Evolutionary conservation across 2,329 filamentous ascomycete species (phyloP), one percentile per base, ranked within the genome.

Genomic region (Neurospora sp.): DNA sequence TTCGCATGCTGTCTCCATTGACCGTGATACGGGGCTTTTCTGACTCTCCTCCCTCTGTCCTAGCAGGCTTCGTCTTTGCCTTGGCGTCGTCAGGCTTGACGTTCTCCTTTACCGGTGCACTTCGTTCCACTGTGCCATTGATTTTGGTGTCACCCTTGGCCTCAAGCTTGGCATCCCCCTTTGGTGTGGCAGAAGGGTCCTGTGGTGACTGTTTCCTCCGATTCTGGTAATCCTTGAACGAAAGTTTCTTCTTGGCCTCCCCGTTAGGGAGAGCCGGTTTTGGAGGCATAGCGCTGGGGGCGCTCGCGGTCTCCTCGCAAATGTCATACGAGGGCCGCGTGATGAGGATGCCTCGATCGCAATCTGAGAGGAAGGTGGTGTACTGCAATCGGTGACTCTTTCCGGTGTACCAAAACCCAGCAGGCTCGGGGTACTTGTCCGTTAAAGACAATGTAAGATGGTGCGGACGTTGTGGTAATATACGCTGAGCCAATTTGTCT

Each of bases 141-240:
- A 36, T 68, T 36, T 68, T 75, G 19, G 71, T 62, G 17, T 71
- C 71, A 41, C 62, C 46, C 28, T 68, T 71, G 62, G 73, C 71
- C 41, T 72, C 74, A 66, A 72, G 72, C 66, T 71, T 72, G 10
- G 73, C 72, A 4, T 77, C 75, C 8, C 40, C 66, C 66, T 72
- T 76, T n/a, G 52, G 52, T 62, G 52, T 62, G 17, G 66, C 70
- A 28, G 72, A 52, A 40, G 66, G 10, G 23, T 73, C 75, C 43
- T 74, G 46, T 23, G 46, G 46, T 73, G 68, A 77, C 77, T 15
- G 80, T 76, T 78, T 78, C 69, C 79, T 80, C 74, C 77, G 85
- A 72, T 85, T 88, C 78, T 85, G 86, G 74, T 88, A 88, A 76
- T 88, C 86, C 77, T 84, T 86, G 71, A 88, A 78, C 15, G 86